These are phyloP conservation scores for Austroboletus novae-zelandiae DNA, from an alignment of 1,284 basidiomycete genomes.

Conservation along the genomic window DNA sequence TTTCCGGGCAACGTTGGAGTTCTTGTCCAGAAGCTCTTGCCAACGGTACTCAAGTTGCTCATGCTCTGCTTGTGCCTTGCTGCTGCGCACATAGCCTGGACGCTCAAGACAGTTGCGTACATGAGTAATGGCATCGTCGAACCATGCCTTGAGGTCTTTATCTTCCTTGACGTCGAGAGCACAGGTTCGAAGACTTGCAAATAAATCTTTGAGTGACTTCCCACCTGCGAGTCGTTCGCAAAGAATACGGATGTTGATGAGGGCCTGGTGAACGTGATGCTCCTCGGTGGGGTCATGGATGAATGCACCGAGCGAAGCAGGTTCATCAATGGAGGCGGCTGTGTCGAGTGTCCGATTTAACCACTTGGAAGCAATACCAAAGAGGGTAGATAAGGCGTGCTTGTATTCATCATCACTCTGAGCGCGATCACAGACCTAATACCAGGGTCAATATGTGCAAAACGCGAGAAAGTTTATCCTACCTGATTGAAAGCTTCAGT, in stretches of 20 bases:
- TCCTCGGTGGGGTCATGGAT: constrained; percentile 57
- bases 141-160: constrained; percentile 45
- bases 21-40: constrained; percentile 44
- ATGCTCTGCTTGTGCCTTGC: constrained; percentile 42
- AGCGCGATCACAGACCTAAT: constrained; percentile 59
- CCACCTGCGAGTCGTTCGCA: constrained; percentile 50
- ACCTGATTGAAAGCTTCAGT: constrained; percentile 55
- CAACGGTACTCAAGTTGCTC: constrained; percentile 48
- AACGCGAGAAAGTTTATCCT: constrained; percentile 1
- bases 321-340: constrained; percentile 38
- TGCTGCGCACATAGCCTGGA: constrained; percentile 49
- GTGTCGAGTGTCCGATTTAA: constrained; percentile 50
- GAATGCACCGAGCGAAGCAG: constrained; percentile 48
- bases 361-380: constrained; percentile 55
- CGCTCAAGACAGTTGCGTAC: constrained; percentile 46
- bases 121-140: constrained; percentile 47
- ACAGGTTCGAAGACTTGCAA: constrained; percentile 37
- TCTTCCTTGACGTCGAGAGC: constrained; percentile 48
- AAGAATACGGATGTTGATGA: constrained; percentile 43
- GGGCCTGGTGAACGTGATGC: constrained; percentile 51
- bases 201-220: constrained; percentile 45
- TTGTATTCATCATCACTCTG: constrained; percentile 58
- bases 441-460: neutral
- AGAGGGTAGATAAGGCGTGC: constrained; percentile 51
- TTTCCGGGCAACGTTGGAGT: constrained; percentile 41